Evolutionary conservation across 768 basidiomycete genomes (phyloP), one percentile per base, ranked within the genome.

Genomic region (Boletus tylopilopsis): DNA sequence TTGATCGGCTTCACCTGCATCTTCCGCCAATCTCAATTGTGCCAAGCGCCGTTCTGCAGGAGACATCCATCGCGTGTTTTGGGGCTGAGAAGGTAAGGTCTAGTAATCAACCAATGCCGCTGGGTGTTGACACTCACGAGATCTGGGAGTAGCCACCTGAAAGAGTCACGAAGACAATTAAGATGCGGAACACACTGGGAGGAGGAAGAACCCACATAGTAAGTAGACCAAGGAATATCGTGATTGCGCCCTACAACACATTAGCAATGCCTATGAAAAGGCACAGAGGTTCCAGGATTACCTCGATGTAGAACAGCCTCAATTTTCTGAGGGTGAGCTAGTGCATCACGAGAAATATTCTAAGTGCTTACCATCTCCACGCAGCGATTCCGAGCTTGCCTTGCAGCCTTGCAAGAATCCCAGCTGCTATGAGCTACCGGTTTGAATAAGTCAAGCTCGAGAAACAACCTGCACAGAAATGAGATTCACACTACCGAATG

Each of bases 261-360:
- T 24, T 36, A 32, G 35, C 45, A 10, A 27, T 23, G 18, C 6
- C 35, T 2, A 10, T 19, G 12, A 8, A 42, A 10, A 40, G 22
- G 18, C 23, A 2, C n/a, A 0, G 7, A 25, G 10, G n/a, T 36
- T 10, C 24, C 27, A 19, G 13, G 21, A 10, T 47, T 8, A 77
- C 83, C 73, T 84, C 86, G 37, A 87, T 84, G 60, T 76, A 84
- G 62, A 88, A 88, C 32, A 87, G 56, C 85, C 84, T 56, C 82
- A 51, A 2, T 25, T 36, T 15, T 46, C 12, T 15, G 33, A 22
- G 37, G 11, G 27, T 50, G 21, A 47, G 42, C 18, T 2, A 6
- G 44, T 36, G n/a, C 24, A 24, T 33, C 38, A 15, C 23, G 23
- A 22, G n/a, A 24, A 29, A 35, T 23, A 42, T 23, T 43, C n/a